These are phyloP conservation scores for Helichrysum umbraculigerum DNA, from an alignment of 129 eudicot genomes.

Conservation along the genomic window DNA sequence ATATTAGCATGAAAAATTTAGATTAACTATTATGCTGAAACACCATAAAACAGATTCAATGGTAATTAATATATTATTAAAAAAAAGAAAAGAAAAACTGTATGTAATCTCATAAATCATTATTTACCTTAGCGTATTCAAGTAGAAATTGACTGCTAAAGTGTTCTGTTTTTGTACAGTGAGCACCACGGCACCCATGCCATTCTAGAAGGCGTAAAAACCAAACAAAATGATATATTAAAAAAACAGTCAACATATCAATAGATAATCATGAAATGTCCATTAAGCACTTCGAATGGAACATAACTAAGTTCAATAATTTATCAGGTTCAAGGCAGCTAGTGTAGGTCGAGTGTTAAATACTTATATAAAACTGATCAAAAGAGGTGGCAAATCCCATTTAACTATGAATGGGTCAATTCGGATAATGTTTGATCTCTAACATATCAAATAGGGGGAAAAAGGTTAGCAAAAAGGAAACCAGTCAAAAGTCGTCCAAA, in stretches of 20 bases:
- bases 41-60: background rate
- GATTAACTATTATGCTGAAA: background rate
- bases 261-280: constrained; percentile 12
- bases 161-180: constrained; percentile 82
- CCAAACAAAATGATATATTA: constrained; percentile 21
- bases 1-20: background rate
- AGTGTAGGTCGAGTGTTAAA: constrained; percentile 1
- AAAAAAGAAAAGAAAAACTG: too few species aligned
- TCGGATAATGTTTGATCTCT: background rate
- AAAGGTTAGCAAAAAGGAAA: too few species aligned
- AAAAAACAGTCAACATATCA: constrained; percentile 13
- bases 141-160: constrained; percentile 74
- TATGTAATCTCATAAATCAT: background rate
- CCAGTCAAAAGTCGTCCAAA: too few species aligned
- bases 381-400: background rate
- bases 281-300: constrained; percentile 16
- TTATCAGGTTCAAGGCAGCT: constrained; percentile 11
- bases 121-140: constrained; percentile 57
- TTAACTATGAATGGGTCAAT: background rate
- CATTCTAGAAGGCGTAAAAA: constrained; percentile 43
- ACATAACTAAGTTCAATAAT: constrained; percentile 3
- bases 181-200: constrained; percentile 88
- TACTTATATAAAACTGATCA: background rate
- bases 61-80: background rate
- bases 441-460: background rate